Conservation (phyloP, 331 rosid species). For the Cucumis variabilis region DNA sequence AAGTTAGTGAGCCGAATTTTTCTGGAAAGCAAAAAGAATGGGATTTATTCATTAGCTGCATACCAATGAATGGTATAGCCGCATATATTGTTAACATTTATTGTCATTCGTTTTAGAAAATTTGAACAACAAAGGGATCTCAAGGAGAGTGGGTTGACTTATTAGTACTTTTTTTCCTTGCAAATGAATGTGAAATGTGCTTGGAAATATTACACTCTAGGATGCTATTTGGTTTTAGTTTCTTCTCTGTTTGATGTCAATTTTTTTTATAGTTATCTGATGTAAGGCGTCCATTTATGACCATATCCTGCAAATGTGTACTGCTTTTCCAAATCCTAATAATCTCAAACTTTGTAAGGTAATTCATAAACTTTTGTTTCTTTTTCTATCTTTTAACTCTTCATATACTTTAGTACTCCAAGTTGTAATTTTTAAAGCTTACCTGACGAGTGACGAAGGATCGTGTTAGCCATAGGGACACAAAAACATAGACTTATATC, state of each 20-base stretch:
- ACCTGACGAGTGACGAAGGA: no score
- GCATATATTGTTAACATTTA: no score
- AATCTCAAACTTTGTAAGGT: conserved; percentile 58
- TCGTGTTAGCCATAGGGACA: no score
- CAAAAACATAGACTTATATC: no score
- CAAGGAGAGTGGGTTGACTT: no score
- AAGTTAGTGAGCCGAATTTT: no score
- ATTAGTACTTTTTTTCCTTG: conserved; percentile 32
- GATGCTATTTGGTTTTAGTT: not conserved
- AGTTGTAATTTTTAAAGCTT: not conserved
- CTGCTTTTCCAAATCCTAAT: conserved; percentile 37
- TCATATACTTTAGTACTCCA: not conserved
- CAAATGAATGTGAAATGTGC: not conserved
- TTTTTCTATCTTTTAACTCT: not conserved
- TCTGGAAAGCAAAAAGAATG: no score
- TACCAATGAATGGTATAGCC: no score
- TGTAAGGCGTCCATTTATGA: conserved; percentile 35
- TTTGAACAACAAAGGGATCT: no score
- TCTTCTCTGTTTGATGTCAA: conserved; percentile 18
- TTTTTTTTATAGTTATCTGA: conserved; percentile 46
- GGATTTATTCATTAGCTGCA: no score
- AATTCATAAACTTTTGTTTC: conserved; percentile 13
- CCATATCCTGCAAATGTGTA: conserved; percentile 53
- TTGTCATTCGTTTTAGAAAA: no score
- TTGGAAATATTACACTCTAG: not conserved